phyloP scores from a whole-genome alignment of 805 yeast species.

The Limtongia smithiae region DNA sequence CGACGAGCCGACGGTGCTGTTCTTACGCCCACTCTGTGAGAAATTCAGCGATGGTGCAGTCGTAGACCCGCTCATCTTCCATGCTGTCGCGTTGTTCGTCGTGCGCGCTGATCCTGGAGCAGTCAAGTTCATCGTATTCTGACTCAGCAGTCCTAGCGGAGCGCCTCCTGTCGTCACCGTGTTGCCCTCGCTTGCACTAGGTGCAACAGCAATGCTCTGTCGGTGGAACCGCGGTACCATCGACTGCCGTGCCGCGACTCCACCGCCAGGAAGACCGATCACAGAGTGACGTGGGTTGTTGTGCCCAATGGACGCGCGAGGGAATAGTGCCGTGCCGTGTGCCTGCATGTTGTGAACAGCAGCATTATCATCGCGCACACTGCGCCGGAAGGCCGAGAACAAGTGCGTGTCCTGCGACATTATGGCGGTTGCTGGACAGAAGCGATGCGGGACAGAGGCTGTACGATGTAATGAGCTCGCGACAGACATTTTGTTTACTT shows the following conservation, averaged over 20 bases:
- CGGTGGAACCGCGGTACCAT: constrained; percentile 25
- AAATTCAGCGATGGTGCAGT: neutral
- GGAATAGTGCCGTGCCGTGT: constrained; percentile 12
- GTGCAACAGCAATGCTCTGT: constrained; percentile 23
- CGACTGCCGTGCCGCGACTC: constrained; percentile 22
- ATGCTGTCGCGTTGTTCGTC: constrained; percentile 14
- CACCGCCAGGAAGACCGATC: constrained; percentile 6
- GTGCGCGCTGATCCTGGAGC: constrained; percentile 26
- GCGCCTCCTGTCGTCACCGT: neutral
- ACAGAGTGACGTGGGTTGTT: constrained; percentile 20
- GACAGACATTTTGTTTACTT: no score
- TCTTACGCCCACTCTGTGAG: constrained; percentile 1
- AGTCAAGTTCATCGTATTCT: constrained; percentile 13
- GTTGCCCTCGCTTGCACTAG: no score
- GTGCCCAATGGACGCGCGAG: constrained; percentile 6
- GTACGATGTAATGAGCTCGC: no score
- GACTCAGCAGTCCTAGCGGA: constrained; percentile 16
- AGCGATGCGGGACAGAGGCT: no score
- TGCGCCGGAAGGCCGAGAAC: constrained; percentile 25
- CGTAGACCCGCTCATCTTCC: constrained; percentile 7
- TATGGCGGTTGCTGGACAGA: neutral
- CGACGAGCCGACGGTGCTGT: constrained; percentile 10
- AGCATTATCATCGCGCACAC: constrained; percentile 14
- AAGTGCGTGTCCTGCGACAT: constrained; percentile 28
- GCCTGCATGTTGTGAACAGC: neutral